phyloP scores from a whole-genome alignment of 345 rosid genomes.

The Pelargonium nanum region DNA sequence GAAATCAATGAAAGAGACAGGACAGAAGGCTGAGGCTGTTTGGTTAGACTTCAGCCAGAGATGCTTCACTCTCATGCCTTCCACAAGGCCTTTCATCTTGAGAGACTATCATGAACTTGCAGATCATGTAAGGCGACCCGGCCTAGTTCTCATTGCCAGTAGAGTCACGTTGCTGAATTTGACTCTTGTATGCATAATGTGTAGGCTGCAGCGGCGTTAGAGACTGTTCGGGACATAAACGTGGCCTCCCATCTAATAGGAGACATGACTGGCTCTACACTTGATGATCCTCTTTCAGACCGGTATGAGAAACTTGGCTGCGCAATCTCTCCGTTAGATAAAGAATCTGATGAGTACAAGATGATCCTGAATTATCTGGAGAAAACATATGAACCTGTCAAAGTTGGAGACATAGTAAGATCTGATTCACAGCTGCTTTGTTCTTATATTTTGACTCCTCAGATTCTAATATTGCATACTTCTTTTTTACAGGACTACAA shows the following conservation, averaged over 20 bases:
- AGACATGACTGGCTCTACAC: slow-evolving; percentile 53
- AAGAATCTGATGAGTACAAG: slow-evolving; percentile 63
- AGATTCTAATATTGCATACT: neutral
- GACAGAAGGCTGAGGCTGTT: slow-evolving; percentile 44
- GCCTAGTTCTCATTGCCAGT: neutral
- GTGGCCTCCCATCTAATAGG: slow-evolving; percentile 65
- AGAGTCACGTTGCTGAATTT: neutral
- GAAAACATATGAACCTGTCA: slow-evolving; percentile 65
- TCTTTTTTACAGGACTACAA: slow-evolving; percentile 41
- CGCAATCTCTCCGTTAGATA: slow-evolving; percentile 38
- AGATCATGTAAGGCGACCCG: slow-evolving; percentile 38
- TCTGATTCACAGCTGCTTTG: neutral
- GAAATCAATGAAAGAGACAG: slow-evolving; percentile 34
- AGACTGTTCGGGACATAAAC: slow-evolving; percentile 53
- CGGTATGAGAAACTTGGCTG: slow-evolving; percentile 47
- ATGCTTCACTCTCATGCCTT: slow-evolving; percentile 65
- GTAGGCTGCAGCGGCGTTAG: slow-evolving; percentile 55
- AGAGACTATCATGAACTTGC: slow-evolving; percentile 57
- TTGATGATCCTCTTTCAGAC: slow-evolving; percentile 63
- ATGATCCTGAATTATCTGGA: slow-evolving; percentile 56
- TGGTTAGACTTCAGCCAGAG: slow-evolving; percentile 73
- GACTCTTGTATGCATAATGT: slow-evolving; percentile 1
- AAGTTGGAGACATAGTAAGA: slow-evolving; percentile 56
- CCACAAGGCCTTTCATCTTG: slow-evolving; percentile 52
- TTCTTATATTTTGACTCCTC: too few species aligned